phyloP scores from a whole-genome alignment of 768 basidiomycete species.

The Mycena indigotica region DNA sequence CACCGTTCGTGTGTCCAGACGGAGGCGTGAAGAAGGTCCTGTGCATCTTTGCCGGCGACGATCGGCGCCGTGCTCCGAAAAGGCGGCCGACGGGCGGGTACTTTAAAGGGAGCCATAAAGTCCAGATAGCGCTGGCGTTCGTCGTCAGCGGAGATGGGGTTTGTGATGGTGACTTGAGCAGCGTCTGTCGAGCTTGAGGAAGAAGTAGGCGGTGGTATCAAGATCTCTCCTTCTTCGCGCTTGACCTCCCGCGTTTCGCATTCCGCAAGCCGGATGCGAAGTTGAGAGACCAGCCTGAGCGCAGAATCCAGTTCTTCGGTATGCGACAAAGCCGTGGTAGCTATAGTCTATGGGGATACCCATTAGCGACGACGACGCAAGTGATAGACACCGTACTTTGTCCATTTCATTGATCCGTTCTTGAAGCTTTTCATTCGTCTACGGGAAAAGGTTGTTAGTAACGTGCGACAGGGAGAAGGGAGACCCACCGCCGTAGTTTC shows the following conservation, averaged over 20 bases:
- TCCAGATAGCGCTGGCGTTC: neutral
- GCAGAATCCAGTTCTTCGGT: neutral
- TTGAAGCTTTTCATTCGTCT: neutral
- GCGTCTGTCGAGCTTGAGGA: neutral
- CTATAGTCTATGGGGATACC: no score
- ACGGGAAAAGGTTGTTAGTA: neutral
- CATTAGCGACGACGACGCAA: no score
- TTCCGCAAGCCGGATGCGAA: neutral
- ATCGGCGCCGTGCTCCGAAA: neutral
- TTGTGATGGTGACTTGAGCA: neutral
- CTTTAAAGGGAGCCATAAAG: neutral
- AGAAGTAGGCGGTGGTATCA: neutral
- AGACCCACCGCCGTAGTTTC: neutral
- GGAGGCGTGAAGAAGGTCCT: neutral
- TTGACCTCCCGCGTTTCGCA: neutral
- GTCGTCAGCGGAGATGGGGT: neutral
- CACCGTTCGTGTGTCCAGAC: neutral
- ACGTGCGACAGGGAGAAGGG: neutral
- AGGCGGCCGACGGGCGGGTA: neutral
- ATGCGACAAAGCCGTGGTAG: no score
- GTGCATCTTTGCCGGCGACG: neutral
- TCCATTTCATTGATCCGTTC: no score
- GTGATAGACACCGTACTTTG: no score
- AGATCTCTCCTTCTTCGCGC: neutral
- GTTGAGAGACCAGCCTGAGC: neutral